These are phyloP conservation scores for Populus hybrid DNA, from an alignment of 441 rosid genomes.

Conservation along the genomic window DNA sequence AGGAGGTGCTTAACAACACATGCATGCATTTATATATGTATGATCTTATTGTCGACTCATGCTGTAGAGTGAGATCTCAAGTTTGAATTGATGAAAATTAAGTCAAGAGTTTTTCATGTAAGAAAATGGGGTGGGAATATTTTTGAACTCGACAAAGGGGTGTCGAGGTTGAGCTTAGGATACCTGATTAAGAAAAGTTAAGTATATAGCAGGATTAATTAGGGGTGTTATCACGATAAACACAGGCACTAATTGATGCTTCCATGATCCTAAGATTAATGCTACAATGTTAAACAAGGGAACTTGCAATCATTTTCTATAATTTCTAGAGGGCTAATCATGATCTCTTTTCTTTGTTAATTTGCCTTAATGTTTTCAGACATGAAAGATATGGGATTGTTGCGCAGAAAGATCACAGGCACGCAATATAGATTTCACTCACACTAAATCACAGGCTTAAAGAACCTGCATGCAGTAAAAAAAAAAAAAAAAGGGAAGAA, in stretches of 20 bases:
- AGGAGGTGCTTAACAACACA: too few relatives aligned
- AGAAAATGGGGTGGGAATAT: background rate
- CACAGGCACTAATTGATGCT: conserved; percentile 30
- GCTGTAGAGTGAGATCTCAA: too few relatives aligned
- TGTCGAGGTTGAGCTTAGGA: conserved; percentile 7
- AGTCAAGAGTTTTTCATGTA: too few relatives aligned
- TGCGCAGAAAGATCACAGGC: too few relatives aligned
- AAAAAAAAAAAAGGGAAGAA: too few relatives aligned
- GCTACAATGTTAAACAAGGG: background rate
- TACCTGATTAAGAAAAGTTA: background rate
- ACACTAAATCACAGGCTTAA: too few relatives aligned
- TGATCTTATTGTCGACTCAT: too few relatives aligned
- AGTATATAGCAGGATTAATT: conserved; percentile 15
- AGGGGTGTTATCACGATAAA: conserved; percentile 25
- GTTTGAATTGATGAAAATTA: background rate
- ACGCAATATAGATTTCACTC: too few relatives aligned
- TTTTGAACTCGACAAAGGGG: background rate
- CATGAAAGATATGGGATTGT: too few relatives aligned
- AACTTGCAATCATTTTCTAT: conserved; percentile 7
- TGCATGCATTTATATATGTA: too few relatives aligned
- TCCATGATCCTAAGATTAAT: conserved; percentile 11
- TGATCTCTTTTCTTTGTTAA: conserved; percentile 8
- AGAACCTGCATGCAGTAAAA: too few relatives aligned
- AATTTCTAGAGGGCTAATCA: conserved; percentile 11
- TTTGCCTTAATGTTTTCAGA: conserved; percentile 12